These are phyloP conservation scores for Blastosporella zonata DNA, from an alignment of 1,284 basidiomycete species.

Conservation along the genomic window DNA sequence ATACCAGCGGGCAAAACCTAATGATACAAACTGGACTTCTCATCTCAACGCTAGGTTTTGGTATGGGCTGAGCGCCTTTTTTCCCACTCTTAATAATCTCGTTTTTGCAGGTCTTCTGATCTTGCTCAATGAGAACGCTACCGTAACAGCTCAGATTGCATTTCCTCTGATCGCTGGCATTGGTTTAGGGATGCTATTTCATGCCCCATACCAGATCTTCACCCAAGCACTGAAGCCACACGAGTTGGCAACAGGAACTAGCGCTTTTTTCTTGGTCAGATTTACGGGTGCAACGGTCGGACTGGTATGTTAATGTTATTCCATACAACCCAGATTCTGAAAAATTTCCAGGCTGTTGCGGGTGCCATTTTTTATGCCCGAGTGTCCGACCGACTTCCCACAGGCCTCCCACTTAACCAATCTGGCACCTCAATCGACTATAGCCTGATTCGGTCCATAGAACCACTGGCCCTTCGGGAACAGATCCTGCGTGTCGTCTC, in stretches of 20 bases:
- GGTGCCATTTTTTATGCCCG: constrained; percentile 69
- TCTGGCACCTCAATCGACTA: constrained; percentile 53
- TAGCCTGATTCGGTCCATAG: constrained; percentile 43
- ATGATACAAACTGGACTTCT: constrained; percentile 61
- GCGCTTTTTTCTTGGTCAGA: constrained; percentile 79
- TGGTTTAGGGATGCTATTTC: constrained; percentile 78
- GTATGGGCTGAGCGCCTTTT: constrained; percentile 37
- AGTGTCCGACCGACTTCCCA: constrained; percentile 46
- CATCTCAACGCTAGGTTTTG: constrained; percentile 67
- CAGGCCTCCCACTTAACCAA: constrained; percentile 37
- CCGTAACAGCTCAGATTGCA: constrained; percentile 40
- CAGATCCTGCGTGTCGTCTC: constrained; percentile 46
- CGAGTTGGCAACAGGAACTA: constrained; percentile 73
- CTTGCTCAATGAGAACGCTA: constrained; percentile 52
- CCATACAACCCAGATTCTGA: constrained; percentile 8
- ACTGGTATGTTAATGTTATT: constrained; percentile 46
- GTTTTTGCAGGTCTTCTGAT: constrained; percentile 56
- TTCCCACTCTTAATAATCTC: constrained; percentile 16
- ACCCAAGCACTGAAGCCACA: constrained; percentile 56
- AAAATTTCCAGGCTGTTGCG: constrained; percentile 55
- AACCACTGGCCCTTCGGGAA: constrained; percentile 38
- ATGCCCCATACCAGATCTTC: constrained; percentile 78
- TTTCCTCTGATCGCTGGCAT: constrained; percentile 71
- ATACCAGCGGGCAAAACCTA: constrained; percentile 62
- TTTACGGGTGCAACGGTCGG: constrained; percentile 81